phyloP scores from a whole-genome alignment of 2,329 filamentous ascomycete genomes.

The Didymellaceae sp. region DNA sequence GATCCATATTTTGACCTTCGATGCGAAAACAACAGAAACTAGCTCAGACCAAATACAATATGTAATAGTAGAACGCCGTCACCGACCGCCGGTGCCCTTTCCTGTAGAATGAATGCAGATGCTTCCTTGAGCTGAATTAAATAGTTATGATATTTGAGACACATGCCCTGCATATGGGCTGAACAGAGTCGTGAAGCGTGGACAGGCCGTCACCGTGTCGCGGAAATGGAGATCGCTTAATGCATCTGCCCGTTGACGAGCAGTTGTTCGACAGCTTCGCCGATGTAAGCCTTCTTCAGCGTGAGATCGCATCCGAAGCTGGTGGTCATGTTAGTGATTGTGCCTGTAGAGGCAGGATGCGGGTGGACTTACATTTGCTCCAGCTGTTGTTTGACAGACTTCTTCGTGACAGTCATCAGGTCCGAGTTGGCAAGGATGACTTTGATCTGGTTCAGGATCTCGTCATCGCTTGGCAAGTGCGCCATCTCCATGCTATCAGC shows the following conservation, averaged over 20 bases:
- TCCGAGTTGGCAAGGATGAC: constrained; percentile 92
- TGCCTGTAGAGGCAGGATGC: not conserved
- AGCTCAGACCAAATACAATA: constrained; percentile 10
- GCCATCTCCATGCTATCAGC: constrained; percentile 67
- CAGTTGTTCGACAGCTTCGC: constrained; percentile 45
- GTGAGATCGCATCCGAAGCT: constrained; percentile 84
- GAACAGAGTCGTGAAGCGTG: constrained; percentile 18
- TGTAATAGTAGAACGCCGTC: constrained; percentile 7
- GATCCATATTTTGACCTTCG: constrained; percentile 2
- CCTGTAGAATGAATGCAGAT: constrained; percentile 7
- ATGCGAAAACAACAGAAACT: constrained; percentile 1
- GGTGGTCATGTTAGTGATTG: constrained; percentile 25
- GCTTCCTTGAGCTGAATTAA: constrained; percentile 12
- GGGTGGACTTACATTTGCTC: constrained; percentile 67
- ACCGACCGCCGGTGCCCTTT: constrained; percentile 9
- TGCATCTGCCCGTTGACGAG: constrained; percentile 19
- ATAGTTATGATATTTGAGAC: constrained; percentile 19
- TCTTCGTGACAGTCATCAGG: constrained; percentile 98
- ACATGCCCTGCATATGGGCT: constrained; percentile 11
- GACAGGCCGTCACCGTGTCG: constrained; percentile 13
- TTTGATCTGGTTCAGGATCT: constrained; percentile 88
- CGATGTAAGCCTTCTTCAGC: constrained; percentile 86
- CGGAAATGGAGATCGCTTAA: not conserved
- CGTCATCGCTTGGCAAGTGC: constrained; percentile 86
- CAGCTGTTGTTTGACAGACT: constrained; percentile 92